Conservation (phyloP, 148 eudicot species). For the Rhododendron ovatum region DNA sequence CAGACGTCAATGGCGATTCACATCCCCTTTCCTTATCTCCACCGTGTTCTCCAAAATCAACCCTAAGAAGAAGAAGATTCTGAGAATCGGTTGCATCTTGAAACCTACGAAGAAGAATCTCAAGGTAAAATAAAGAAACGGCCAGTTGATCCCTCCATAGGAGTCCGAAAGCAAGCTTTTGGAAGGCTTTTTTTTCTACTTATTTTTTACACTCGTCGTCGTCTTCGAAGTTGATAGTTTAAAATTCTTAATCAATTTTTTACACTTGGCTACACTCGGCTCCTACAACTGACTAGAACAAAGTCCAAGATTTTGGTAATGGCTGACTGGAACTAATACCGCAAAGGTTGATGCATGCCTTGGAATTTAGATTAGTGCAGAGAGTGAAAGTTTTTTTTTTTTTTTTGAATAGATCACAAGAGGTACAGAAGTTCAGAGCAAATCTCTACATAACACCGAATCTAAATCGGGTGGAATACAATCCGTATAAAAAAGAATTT, state of each 20-base stretch:
- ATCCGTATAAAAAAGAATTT: too few relatives aligned
- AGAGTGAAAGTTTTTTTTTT: not conserved
- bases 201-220: not conserved
- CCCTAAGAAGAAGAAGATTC: too few relatives aligned
- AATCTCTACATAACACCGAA: too few relatives aligned
- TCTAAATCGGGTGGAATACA: too few relatives aligned
- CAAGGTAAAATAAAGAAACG: not conserved
- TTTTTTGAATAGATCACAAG: too few relatives aligned
- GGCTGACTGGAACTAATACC: not conserved
- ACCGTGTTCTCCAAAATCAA: too few relatives aligned
- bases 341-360: not conserved
- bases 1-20: too few relatives aligned
- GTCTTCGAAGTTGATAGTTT: not conserved
- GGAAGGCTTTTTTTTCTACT: not conserved
- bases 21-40: too few relatives aligned
- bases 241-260: not conserved
- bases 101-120: too few relatives aligned
- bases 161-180: not conserved
- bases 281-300: not conserved
- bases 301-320: not conserved
- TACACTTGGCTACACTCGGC: too few relatives aligned
- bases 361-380: not conserved
- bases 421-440: too few relatives aligned
- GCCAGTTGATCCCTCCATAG: not conserved
- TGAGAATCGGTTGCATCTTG: too few relatives aligned